A percentile compares a stretch with the other conserved stretches of the same genome.
Evolutionary conservation across 192 early-diverging fungal species (phyloP).

Genomic region (Neocallimastix lanati): DNA sequence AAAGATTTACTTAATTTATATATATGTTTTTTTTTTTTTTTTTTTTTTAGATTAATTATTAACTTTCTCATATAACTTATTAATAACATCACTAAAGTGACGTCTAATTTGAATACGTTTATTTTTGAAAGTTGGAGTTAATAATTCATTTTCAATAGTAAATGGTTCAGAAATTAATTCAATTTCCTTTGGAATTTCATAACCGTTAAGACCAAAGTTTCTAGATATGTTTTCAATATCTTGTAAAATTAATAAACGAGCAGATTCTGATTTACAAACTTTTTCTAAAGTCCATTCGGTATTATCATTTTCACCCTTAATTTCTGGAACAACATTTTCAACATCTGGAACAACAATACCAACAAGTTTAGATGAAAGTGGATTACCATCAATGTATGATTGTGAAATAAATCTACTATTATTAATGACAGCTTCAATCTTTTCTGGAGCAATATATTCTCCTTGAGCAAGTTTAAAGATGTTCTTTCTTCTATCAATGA

Average conservation of each 20-base stretch:
- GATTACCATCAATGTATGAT: not conserved
- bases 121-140: not conserved
- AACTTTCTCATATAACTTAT: not conserved
- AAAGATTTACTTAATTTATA: too few relatives aligned
- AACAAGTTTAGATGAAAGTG: not conserved
- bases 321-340: not conserved
- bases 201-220: conserved; percentile 1
- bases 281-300: not conserved
- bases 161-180: not conserved
- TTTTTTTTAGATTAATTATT: not conserved
- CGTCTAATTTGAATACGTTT: not conserved
- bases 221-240: not conserved
- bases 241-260: not conserved
- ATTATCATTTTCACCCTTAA: not conserved
- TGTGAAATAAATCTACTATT: not conserved
- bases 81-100: not conserved
- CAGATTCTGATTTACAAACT: not conserved
- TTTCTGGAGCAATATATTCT: not conserved
- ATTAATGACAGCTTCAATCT: not conserved
- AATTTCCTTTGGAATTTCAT: not conserved
- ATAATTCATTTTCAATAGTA: conserved; percentile 1
- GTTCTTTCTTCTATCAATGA: conserved; percentile 27
- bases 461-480: conserved; percentile 30
- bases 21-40: too few relatives aligned
- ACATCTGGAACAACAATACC: not conserved